Conservation (phyloP, 2,329 filamentous ascomycete genomes). For the Lachnellula arida region DNA sequence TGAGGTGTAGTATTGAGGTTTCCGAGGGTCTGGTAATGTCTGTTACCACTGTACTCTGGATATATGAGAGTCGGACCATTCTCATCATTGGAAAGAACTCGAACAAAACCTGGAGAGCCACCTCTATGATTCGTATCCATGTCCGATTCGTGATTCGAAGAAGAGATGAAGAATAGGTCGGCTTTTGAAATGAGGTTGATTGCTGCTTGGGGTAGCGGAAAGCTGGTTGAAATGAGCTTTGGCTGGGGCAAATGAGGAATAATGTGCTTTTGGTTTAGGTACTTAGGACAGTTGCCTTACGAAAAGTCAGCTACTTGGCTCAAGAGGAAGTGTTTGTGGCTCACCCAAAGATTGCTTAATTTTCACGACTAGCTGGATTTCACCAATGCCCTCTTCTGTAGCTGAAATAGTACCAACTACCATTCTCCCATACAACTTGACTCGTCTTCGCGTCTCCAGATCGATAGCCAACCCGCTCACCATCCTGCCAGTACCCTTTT, state of each 20-base stretch:
- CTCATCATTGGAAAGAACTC: conserved; percentile 55
- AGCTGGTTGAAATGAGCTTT: conserved; percentile 41
- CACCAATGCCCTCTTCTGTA: conserved; percentile 27
- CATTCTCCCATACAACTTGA: conserved; percentile 70
- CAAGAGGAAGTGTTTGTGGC: not conserved
- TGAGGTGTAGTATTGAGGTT: conserved; percentile 65
- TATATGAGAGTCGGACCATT: conserved; percentile 53
- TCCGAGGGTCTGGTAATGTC: conserved; percentile 77
- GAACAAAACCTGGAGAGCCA: conserved; percentile 68
- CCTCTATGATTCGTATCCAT: conserved; percentile 87
- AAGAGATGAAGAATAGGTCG: conserved; percentile 77
- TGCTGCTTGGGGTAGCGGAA: conserved; percentile 30
- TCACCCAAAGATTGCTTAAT: conserved; percentile 64
- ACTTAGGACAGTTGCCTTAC: conserved; percentile 78
- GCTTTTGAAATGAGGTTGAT: conserved; percentile 54
- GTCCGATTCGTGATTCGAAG: conserved; percentile 51
- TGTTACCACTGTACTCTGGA: conserved; percentile 79
- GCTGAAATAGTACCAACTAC: conserved; percentile 53
- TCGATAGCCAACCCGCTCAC: conserved; percentile 60
- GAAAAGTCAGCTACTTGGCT: not conserved
- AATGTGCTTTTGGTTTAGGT: conserved; percentile 71
- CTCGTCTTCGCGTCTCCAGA: conserved; percentile 61
- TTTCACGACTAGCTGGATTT: conserved; percentile 55
- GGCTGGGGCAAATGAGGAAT: conserved; percentile 50
- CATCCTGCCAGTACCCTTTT: conserved; percentile 43